A percentile compares a stretch with the other conserved stretches of the same genome.
phyloP scores from a whole-genome alignment of 495 filamentous ascomycete genomes.

The Hypomontagnella submonticulosa region DNA sequence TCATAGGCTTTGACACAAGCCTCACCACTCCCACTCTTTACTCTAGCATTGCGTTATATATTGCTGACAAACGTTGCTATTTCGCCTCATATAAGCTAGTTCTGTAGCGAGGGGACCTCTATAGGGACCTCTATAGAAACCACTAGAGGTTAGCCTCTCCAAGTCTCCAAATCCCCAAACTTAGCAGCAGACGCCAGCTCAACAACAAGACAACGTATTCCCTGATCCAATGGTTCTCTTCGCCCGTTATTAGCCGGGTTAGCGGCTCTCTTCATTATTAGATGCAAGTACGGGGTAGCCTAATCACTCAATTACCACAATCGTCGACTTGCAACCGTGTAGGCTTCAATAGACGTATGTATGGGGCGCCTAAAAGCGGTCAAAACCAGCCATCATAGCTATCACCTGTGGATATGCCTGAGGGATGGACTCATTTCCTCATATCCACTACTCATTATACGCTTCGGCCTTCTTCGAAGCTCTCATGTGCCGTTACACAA shows the following conservation, averaged over 20 bases:
- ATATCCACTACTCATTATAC: slow-evolving; percentile 21
- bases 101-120: background rate
- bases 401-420: slow-evolving; percentile 20
- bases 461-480: slow-evolving; percentile 6
- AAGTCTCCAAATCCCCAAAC: background rate
- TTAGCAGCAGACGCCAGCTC: slow-evolving; percentile 3
- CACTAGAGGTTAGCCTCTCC: too few species aligned
- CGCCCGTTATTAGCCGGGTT: slow-evolving; percentile 11
- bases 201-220: slow-evolving; percentile 3
- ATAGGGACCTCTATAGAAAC: background rate
- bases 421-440: slow-evolving; percentile 21
- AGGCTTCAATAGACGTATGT: slow-evolving; percentile 22
- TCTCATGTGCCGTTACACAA: slow-evolving; percentile 10
- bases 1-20: slow-evolving; percentile 1
- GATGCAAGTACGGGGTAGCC: slow-evolving; percentile 21
- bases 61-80: slow-evolving; percentile 23
- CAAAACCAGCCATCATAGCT: slow-evolving; percentile 27
- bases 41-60: slow-evolving; percentile 19
- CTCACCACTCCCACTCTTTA: background rate
- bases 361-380: slow-evolving; percentile 29
- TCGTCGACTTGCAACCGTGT: slow-evolving; percentile 15
- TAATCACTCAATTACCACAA: slow-evolving; percentile 24
- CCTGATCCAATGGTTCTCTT: slow-evolving; percentile 3
- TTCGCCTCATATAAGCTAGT: slow-evolving; percentile 13
- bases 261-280: slow-evolving; percentile 14